A percentile compares a stretch with the other conserved stretches of the same genome.
Evolutionary conservation across 768 basidiomycete genomes (phyloP).

Genomic region (Phaeolepiota aurea): DNA sequence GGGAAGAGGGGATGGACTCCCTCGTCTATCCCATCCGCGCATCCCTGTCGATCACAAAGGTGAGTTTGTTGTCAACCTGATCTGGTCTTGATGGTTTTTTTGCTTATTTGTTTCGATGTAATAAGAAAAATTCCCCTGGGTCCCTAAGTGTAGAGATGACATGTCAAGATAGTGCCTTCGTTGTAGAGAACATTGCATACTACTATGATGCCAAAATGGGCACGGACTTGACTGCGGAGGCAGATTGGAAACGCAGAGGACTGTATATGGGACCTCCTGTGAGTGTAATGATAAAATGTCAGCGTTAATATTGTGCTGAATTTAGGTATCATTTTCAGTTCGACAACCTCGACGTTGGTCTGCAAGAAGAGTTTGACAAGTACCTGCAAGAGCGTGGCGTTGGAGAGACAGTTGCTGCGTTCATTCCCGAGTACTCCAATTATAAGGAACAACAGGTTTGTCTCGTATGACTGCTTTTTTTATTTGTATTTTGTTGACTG

Average conservation of each 20-base stretch:
- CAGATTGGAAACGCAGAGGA: slow-evolving; percentile 89
- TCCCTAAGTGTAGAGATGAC: slow-evolving; percentile 74
- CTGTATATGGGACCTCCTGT: slow-evolving; percentile 90
- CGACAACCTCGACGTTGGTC: slow-evolving; percentile 75
- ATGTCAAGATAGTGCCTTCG: slow-evolving; percentile 71
- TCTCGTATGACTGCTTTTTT: slow-evolving; percentile 5
- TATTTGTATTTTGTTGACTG: background rate
- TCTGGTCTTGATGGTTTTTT: background rate
- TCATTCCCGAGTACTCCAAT: slow-evolving; percentile 84
- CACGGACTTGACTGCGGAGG: slow-evolving; percentile 74
- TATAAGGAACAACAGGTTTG: slow-evolving; percentile 89
- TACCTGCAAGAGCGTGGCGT: slow-evolving; percentile 89
- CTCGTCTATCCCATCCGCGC: slow-evolving; percentile 66
- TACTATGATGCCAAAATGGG: slow-evolving; percentile 69
- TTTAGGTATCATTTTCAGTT: slow-evolving; percentile 42
- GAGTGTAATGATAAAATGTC: slow-evolving; percentile 5
- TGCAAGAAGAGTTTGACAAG: slow-evolving; percentile 90
- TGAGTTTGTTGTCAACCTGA: slow-evolving; percentile 12
- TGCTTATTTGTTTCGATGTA: background rate
- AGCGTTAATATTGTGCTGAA: background rate
- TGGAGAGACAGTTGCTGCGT: slow-evolving; percentile 71
- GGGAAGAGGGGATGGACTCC: slow-evolving; percentile 12
- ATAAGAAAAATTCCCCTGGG: slow-evolving; percentile 44
- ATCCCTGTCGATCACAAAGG: slow-evolving; percentile 83
- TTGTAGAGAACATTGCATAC: slow-evolving; percentile 86